Conservation (phyloP, 495 filamentous ascomycete genomes). For the Podospora didyma region DNA sequence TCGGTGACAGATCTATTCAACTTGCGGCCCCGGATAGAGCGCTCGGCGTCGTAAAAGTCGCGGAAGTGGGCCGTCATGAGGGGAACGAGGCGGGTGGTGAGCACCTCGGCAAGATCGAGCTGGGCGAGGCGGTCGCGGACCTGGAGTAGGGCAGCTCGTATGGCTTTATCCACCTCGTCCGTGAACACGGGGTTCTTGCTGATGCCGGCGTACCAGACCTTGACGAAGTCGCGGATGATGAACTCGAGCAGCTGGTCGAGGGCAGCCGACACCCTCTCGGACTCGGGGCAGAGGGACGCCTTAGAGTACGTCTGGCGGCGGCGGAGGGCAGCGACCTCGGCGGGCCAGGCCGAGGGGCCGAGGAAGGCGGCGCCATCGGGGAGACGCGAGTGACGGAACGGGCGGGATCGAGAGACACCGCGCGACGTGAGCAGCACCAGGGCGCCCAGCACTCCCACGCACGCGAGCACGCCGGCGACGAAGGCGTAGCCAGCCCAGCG, state of each 20-base stretch:
- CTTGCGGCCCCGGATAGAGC: slow-evolving; percentile 77
- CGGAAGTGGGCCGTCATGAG: slow-evolving; percentile 87
- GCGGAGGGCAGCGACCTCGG: slow-evolving; percentile 60
- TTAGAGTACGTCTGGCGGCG: slow-evolving; percentile 46
- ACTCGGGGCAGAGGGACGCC: slow-evolving; percentile 69
- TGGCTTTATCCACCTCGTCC: slow-evolving; percentile 76
- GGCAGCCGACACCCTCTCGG: slow-evolving; percentile 71
- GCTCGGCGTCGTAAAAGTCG: slow-evolving; percentile 88
- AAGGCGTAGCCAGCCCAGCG: slow-evolving; percentile 81
- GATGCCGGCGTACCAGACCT: slow-evolving; percentile 84
- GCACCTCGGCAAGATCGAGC: slow-evolving; percentile 74
- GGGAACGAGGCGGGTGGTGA: slow-evolving; percentile 78
- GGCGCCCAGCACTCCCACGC: slow-evolving; percentile 49
- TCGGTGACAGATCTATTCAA: slow-evolving; percentile 88
- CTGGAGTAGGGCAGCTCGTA: slow-evolving; percentile 68
- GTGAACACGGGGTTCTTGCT: slow-evolving; percentile 73
- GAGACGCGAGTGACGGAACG: slow-evolving; percentile 31
- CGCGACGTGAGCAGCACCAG: slow-evolving; percentile 60
- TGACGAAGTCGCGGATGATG: slow-evolving; percentile 79
- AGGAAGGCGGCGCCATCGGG: slow-evolving; percentile 59
- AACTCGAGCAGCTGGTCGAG: slow-evolving; percentile 76
- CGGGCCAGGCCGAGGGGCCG: slow-evolving; percentile 58
- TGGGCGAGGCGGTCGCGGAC: slow-evolving; percentile 65
- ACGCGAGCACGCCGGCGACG: slow-evolving; percentile 56
- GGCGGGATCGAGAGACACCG: slow-evolving; percentile 37